Conservation (phyloP, 305 asterid species). For the Fraxinus paxiana region DNA sequence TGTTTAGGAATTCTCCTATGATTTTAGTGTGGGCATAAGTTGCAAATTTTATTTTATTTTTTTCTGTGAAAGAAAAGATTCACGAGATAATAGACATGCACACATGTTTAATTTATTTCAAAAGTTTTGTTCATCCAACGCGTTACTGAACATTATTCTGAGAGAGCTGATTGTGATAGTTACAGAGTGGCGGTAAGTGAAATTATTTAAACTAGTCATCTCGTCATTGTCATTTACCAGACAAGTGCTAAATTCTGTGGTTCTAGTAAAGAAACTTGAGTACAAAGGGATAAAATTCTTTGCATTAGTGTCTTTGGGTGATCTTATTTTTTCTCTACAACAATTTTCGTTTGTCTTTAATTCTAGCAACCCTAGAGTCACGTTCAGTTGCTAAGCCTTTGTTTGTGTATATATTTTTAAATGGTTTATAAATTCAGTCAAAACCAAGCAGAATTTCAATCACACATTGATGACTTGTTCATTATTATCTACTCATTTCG, state of each 20-base stretch:
- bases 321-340: not conserved
- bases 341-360: not conserved
- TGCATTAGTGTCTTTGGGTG: not conserved
- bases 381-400: not conserved
- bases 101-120: not conserved
- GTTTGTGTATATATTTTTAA: not conserved
- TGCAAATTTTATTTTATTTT: not conserved
- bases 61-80: not conserved
- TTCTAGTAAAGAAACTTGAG: not conserved
- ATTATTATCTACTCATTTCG: not conserved
- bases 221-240: not conserved
- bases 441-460: not conserved
- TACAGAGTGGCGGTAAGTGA: not conserved
- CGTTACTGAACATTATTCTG: not conserved
- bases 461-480: not conserved
- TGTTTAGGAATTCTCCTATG: not conserved
- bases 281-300: not conserved
- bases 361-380: not conserved
- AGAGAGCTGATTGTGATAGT: not conserved
- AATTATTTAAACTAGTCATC: not conserved
- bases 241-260: not conserved
- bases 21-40: not conserved
- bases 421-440: not conserved
- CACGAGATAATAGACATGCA: not conserved
- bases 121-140: not conserved